phyloP scores from a whole-genome alignment of 805 yeast genomes.

The Tetrapisispora phaffii region DNA sequence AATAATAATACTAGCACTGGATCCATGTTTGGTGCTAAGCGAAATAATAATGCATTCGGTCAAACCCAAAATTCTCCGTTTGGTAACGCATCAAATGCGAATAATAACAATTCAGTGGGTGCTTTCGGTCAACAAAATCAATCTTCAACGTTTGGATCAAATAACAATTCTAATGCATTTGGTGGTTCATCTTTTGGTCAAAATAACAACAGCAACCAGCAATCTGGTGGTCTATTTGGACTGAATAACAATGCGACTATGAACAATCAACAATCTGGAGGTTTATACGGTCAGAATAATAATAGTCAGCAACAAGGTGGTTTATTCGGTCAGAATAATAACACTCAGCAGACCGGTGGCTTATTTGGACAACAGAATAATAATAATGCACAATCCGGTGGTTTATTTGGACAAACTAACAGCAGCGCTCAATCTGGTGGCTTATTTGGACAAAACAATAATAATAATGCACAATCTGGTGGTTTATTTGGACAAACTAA shows the following conservation, averaged over 20 bases:
- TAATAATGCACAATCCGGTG: constrained; percentile 6
- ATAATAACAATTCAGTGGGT: constrained; percentile 2
- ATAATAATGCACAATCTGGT: constrained; percentile 12
- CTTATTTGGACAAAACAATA: constrained; percentile 35
- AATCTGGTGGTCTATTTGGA: constrained; percentile 5
- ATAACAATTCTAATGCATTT: constrained; percentile 8
- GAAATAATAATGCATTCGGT: constrained; percentile 2
- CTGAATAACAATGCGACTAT: constrained; percentile 7
- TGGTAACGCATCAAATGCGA: constrained; percentile 19
- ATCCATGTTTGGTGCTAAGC: constrained; percentile 25
- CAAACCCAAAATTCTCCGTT: constrained; percentile 18
- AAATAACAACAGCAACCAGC: constrained; percentile 11
- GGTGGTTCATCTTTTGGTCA: constrained; percentile 27
- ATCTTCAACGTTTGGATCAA: constrained; percentile 27
- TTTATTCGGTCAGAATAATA: constrained; percentile 26
- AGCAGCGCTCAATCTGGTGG: constrained; percentile 16
- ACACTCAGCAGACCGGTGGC: constrained; percentile 21
- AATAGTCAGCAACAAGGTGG: constrained; percentile 30
- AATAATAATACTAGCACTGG: constrained; percentile 13
- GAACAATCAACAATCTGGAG: constrained; percentile 21
- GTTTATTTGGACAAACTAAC: constrained; percentile 18
- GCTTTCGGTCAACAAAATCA: constrained; percentile 8
- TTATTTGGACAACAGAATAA: constrained; percentile 22
- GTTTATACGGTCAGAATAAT: constrained; percentile 24
- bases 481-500: constrained; percentile 19